Percentiles rank a stretch among this genome's conserved stretches.
Conservation (phyloP, 2,329 filamentous ascomycete genomes). For the Fusarium longipes region DNA sequence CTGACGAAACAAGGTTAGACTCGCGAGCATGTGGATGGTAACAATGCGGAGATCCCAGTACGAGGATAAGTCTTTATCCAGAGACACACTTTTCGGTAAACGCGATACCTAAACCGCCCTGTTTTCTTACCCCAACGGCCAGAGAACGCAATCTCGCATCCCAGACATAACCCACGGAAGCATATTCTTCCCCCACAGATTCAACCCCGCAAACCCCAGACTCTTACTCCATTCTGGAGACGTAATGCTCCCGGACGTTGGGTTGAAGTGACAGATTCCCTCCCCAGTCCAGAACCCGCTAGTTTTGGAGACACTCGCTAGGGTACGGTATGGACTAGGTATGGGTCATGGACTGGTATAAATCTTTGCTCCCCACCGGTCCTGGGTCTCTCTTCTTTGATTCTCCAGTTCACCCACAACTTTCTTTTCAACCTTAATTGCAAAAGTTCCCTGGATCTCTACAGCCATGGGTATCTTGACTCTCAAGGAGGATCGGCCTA, state of each 20-base stretch:
- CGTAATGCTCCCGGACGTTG: conserved; percentile 12
- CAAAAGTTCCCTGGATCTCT: neutral
- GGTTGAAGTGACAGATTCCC: conserved; percentile 14
- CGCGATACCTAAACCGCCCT: neutral
- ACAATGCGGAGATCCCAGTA: conserved; percentile 18
- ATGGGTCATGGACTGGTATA: conserved; percentile 33
- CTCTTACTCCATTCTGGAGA: conserved; percentile 38
- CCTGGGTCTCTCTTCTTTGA: conserved; percentile 10
- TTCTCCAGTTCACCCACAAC: conserved; percentile 23
- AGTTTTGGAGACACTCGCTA: conserved; percentile 16
- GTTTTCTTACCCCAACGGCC: conserved; percentile 8
- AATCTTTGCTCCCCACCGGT: conserved; percentile 38
- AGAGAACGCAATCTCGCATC: conserved; percentile 32
- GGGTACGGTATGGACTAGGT: neutral
- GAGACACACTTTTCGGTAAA: neutral
- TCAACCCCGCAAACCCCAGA: conserved; percentile 46
- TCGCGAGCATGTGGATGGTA: conserved; percentile 23
- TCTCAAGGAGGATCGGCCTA: conserved; percentile 67
- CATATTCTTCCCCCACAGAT: conserved; percentile 47
- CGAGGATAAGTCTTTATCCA: conserved; percentile 43
- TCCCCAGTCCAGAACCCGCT: conserved; percentile 11
- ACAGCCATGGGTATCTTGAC: conserved; percentile 59
- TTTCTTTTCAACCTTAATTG: conserved; percentile 22
- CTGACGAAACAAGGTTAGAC: conserved; percentile 42
- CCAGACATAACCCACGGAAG: conserved; percentile 38